Evolutionary conservation across 2,329 filamentous ascomycete species (phyloP).

Genomic region (Emergomyces orientalis): DNA sequence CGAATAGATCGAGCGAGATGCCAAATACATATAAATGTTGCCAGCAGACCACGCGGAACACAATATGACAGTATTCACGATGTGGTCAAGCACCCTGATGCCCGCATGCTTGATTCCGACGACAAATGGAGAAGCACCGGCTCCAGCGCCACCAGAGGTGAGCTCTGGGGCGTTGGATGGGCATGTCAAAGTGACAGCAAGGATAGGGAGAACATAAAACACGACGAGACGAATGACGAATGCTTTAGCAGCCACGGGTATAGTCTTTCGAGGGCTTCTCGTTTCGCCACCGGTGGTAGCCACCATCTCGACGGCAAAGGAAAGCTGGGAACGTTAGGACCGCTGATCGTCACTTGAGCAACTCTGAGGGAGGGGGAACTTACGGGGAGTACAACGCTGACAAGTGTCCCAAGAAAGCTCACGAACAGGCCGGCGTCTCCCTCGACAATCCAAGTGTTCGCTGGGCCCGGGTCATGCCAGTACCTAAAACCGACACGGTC

Average conservation of each 20-base stretch:
- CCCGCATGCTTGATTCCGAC: constrained; percentile 41
- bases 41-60: constrained; percentile 37
- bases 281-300: constrained; percentile 43
- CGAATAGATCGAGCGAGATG: constrained; percentile 31
- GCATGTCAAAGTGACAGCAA: constrained; percentile 31
- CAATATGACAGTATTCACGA: constrained; percentile 36
- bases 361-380: background rate
- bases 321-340: constrained; percentile 42
- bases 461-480: constrained; percentile 42
- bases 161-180: constrained; percentile 27
- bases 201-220: constrained; percentile 32
- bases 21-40: constrained; percentile 33
- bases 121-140: constrained; percentile 44
- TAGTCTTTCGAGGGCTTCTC: constrained; percentile 35
- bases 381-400: background rate
- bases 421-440: constrained; percentile 41
- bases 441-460: constrained; percentile 27
- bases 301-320: constrained; percentile 42
- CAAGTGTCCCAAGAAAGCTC: constrained; percentile 39
- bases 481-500: constrained; percentile 41
- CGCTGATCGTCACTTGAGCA: background rate
- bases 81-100: constrained; percentile 31
- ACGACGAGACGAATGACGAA: constrained; percentile 39
- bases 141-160: constrained; percentile 25
- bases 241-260: constrained; percentile 35